A percentile compares a stretch with the other conserved stretches of the same genome.
Evolutionary conservation across 768 basidiomycete genomes (phyloP).

Genomic region (Boletus tomentosulus): DNA sequence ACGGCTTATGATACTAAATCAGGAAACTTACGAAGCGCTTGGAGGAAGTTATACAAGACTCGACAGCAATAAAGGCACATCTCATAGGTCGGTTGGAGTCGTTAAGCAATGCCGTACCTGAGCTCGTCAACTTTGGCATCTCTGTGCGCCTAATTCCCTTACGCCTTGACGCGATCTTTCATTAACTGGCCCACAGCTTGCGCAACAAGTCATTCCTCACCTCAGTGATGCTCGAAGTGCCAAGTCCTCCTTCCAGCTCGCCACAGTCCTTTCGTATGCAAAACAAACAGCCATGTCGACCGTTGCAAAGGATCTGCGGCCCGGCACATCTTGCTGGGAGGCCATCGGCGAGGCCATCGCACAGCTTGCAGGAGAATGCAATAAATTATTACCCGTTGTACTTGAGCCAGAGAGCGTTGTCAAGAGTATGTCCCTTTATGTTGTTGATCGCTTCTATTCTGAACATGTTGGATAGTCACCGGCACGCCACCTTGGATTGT

Average conservation of each 20-base stretch:
- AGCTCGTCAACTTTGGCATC: conserved; percentile 88
- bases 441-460: background rate
- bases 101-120: conserved; percentile 68
- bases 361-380: conserved; percentile 67
- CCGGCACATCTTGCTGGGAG: conserved; percentile 72
- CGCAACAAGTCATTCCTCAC: conserved; percentile 85
- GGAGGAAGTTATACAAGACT: conserved; percentile 72
- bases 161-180: background rate
- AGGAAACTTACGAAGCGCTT: conserved; percentile 88
- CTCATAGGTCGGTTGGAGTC: conserved; percentile 70
- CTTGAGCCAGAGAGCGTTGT: conserved; percentile 74
- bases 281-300: conserved; percentile 70
- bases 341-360: conserved; percentile 65
- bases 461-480: conserved; percentile 44
- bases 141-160: conserved; percentile 47
- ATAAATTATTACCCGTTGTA: conserved; percentile 62
- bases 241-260: conserved; percentile 75
- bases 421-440: conserved; percentile 53
- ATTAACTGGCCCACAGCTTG: conserved; percentile 51
- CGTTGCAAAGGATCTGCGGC: conserved; percentile 62
- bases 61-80: conserved; percentile 65
- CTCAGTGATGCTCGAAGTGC: conserved; percentile 74
- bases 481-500: conserved; percentile 82
- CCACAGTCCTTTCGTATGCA: conserved; percentile 64
- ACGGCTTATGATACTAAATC: background rate